phyloP scores from a whole-genome alignment of 129 eudicot genomes.

The Mikania micrantha region DNA sequence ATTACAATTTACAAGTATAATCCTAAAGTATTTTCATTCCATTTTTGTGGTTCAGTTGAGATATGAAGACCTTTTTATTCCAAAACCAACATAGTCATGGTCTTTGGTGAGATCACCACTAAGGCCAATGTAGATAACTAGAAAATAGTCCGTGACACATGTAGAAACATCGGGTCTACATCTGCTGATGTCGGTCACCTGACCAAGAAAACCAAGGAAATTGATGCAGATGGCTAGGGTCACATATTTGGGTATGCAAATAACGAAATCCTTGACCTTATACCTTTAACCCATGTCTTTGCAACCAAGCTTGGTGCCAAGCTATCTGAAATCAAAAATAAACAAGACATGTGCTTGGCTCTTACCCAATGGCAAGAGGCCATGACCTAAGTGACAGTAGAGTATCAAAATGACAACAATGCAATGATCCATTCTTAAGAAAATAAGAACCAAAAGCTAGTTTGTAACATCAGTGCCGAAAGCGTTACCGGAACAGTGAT shows the following conservation, averaged over 20 bases:
- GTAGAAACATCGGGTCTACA: constrained; percentile 58
- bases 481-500: too few species aligned
- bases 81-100: constrained; percentile 63
- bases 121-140: constrained; percentile 51
- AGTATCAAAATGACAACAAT: constrained; percentile 48
- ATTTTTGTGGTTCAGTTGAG: constrained; percentile 21
- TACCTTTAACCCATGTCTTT: constrained; percentile 68
- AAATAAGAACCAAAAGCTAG: too few species aligned
- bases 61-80: constrained; percentile 70
- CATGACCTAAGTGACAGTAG: constrained; percentile 67
- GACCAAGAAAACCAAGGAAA: constrained; percentile 58
- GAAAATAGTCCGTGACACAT: constrained; percentile 52
- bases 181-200: constrained; percentile 67
- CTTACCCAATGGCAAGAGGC: constrained; percentile 55
- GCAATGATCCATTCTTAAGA: constrained; percentile 64
- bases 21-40: neutral
- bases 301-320: constrained; percentile 68
- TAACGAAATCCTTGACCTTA: constrained; percentile 57
- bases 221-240: constrained; percentile 66
- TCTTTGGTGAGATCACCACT: constrained; percentile 61
- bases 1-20: too few species aligned
- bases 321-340: constrained; percentile 53
- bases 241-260: constrained; percentile 72
- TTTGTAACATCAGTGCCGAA: too few species aligned
- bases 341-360: constrained; percentile 65